Conservation (phyloP, 805 yeast species). For the Soucietia sequanensis region DNA sequence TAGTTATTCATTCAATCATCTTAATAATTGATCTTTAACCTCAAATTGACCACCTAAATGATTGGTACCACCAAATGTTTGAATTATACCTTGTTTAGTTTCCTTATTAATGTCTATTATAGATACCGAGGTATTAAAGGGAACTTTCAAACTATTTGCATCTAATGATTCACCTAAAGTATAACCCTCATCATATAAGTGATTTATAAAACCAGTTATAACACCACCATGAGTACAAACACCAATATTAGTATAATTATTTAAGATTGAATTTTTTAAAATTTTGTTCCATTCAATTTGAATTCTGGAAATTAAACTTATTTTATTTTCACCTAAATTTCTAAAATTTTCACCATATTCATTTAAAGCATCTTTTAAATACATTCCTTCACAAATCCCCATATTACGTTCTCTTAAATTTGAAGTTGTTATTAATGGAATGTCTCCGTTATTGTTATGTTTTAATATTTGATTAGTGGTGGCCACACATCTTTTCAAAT, state of each 20-base stretch:
- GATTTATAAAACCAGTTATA: conserved; percentile 56
- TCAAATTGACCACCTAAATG: conserved; percentile 62
- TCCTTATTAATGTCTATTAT: conserved; percentile 54
- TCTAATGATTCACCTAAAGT: conserved; percentile 36
- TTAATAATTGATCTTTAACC: conserved; percentile 47
- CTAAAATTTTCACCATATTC: conserved; percentile 58
- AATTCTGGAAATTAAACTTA: conserved; percentile 49
- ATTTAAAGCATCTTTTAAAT: conserved; percentile 61
- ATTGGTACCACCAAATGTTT: conserved; percentile 60
- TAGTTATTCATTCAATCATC: too few relatives aligned
- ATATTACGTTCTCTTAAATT: conserved; percentile 68
- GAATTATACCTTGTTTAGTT: conserved; percentile 42
- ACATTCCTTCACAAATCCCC: conserved; percentile 79
- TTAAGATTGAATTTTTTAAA: conserved; percentile 33
- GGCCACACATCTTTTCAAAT: conserved; percentile 57
- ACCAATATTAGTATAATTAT: conserved; percentile 48
- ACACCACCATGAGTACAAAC: conserved; percentile 83
- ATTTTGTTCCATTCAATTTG: conserved; percentile 43
- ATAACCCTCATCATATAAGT: conserved; percentile 43
- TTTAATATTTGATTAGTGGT: conserved; percentile 49
- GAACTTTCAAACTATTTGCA: conserved; percentile 49
- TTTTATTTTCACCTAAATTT: conserved; percentile 62
- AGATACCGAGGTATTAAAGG: conserved; percentile 74
- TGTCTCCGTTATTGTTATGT: conserved; percentile 15
- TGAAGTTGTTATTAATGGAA: conserved; percentile 28